Percentiles rank a stretch among this genome's conserved stretches.
These are phyloP conservation scores for Umbelopsis sp. DNA, from an alignment of 192 early-diverging fungal genomes.

Conservation along the genomic window DNA sequence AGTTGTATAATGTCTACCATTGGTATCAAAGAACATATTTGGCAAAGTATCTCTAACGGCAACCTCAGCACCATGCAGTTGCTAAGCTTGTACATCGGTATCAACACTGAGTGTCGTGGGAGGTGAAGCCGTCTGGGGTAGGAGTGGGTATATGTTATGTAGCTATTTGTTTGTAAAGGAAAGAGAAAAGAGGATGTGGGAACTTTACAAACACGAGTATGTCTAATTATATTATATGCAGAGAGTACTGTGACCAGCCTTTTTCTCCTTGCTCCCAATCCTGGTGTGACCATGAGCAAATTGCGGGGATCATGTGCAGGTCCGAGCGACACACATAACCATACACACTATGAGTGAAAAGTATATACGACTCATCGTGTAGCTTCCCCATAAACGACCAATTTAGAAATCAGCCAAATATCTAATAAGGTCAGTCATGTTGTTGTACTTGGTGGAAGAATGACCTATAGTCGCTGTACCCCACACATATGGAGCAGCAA, in stretches of 20 bases:
- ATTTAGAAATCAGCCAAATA: no score
- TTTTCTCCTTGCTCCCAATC: neutral
- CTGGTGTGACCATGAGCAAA: conserved; percentile 11
- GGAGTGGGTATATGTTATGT: neutral
- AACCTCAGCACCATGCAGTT: conserved; percentile 20
- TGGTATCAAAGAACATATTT: conserved; percentile 12
- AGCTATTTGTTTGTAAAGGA: neutral
- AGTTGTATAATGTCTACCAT: conserved; percentile 7
- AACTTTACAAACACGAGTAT: neutral
- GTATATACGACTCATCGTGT: no score
- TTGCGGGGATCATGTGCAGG: conserved; percentile 23
- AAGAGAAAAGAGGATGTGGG: conserved; percentile 9
- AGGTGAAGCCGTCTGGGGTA: neutral
- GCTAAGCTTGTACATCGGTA: conserved; percentile 14
- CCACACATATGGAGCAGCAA: neutral
- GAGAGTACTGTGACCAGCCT: neutral
- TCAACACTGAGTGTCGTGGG: conserved; percentile 11
- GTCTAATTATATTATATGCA: neutral
- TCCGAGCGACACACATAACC: no score
- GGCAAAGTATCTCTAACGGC: conserved; percentile 14
- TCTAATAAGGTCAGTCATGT: no score
- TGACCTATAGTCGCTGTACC: neutral
- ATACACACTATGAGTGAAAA: no score
- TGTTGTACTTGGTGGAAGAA: neutral
- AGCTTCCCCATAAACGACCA: no score